These are phyloP conservation scores for Beauveria asiatica DNA, from an alignment of 2,329 filamentous ascomycete species.

Conservation along the genomic window DNA sequence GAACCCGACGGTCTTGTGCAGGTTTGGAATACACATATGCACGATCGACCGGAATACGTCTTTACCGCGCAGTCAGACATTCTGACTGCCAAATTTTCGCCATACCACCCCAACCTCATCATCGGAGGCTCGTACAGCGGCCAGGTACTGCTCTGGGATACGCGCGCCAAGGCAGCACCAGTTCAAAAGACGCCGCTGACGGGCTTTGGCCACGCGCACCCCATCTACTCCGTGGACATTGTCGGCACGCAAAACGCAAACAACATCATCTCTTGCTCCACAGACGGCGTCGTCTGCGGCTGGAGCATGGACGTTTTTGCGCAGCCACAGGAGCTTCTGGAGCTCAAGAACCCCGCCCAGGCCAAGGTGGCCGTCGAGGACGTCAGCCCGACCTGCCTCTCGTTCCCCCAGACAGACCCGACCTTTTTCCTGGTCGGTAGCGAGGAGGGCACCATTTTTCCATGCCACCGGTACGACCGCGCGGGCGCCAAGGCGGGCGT, in stretches of 20 bases:
- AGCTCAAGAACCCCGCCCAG: constrained; percentile 75
- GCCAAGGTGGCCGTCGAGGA: constrained; percentile 75
- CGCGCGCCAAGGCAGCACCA: constrained; percentile 75
- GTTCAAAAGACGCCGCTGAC: constrained; percentile 95
- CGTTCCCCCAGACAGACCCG: constrained; percentile 88
- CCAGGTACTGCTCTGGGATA: constrained; percentile 96
- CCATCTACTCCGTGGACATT: constrained; percentile 90
- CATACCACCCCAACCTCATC: constrained; percentile 93
- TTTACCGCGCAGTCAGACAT: constrained; percentile 96
- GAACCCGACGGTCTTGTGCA: constrained; percentile 90
- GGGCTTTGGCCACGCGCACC: constrained; percentile 90
- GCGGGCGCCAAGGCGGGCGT: constrained; percentile 95
- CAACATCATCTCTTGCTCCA: constrained; percentile 95
- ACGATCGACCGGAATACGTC: constrained; percentile 88
- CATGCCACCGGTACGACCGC: constrained; percentile 93
- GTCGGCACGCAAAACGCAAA: constrained; percentile 98
- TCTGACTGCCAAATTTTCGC: constrained; percentile 93
- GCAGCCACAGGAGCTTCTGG: constrained; percentile 88
- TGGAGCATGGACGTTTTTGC: constrained; percentile 98
- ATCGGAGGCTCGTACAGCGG: constrained; percentile 94
- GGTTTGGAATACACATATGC: constrained; percentile 94
- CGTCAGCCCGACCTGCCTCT: constrained; percentile 86
- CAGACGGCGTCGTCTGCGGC: constrained; percentile 90
- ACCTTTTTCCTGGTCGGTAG: constrained; percentile 97
- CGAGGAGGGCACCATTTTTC: constrained; percentile 93